Percentiles rank a stretch among this genome's conserved stretches.
Evolutionary conservation across 306 rosid genomes (phyloP).

Genomic region (Albizia julibrissin): DNA sequence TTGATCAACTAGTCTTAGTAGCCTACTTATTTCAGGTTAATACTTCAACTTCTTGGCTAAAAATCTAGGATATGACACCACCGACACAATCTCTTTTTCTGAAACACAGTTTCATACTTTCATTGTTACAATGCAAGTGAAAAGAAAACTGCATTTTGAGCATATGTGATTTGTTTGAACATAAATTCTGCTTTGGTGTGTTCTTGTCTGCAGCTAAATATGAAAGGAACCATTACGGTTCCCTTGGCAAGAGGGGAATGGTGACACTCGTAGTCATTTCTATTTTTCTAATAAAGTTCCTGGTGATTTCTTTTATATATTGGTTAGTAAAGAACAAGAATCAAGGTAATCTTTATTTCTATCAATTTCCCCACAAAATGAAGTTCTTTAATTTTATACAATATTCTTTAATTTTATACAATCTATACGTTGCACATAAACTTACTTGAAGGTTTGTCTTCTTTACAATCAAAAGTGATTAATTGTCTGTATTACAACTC

Average conservation of each 20-base stretch:
- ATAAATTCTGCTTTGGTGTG: neutral
- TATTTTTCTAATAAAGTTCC: neutral
- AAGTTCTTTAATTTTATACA: neutral
- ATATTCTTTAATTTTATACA: too few species aligned
- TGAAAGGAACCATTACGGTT: slow-evolving; percentile 23
- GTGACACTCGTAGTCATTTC: slow-evolving; percentile 17
- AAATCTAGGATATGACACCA: too few species aligned
- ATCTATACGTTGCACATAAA: neutral
- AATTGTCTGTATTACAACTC: neutral
- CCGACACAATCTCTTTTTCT: too few species aligned
- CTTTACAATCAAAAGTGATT: neutral
- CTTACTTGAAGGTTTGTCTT: neutral
- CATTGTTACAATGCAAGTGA: too few species aligned
- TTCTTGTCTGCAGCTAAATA: slow-evolving; percentile 33
- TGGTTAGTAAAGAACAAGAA: slow-evolving; percentile 17
- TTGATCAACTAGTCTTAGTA: too few species aligned
- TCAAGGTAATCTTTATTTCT: neutral
- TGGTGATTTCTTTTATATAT: slow-evolving; percentile 4
- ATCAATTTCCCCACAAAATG: neutral
- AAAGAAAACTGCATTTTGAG: too few species aligned
- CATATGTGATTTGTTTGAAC: too few species aligned
- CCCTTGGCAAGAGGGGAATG: slow-evolving; percentile 26
- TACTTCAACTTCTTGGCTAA: too few species aligned
- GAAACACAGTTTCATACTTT: too few species aligned
- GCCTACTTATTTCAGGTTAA: too few species aligned